phyloP scores from a whole-genome alignment of 2,329 filamentous ascomycete species.

The Trichoderma guizhouense region DNA sequence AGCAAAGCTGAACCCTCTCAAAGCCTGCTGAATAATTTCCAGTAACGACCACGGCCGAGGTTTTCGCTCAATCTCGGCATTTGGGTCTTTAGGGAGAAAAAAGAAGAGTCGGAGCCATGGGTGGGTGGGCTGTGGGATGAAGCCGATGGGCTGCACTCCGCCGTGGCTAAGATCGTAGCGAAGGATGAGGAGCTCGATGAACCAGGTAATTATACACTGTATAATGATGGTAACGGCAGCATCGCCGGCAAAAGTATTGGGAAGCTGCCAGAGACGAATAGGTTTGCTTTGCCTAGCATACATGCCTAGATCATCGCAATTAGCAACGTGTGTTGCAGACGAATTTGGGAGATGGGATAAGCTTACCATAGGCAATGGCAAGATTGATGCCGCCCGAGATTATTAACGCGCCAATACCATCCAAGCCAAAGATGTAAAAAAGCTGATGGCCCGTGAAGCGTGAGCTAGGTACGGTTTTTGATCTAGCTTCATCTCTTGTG shows the following conservation, averaged over 20 bases:
- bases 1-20: background rate
- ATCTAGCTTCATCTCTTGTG: background rate
- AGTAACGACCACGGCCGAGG: background rate
- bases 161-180: background rate
- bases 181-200: slow-evolving; percentile 4
- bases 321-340: background rate
- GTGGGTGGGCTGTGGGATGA: background rate
- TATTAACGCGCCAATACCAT: background rate
- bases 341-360: background rate
- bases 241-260: background rate
- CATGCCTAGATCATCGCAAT: background rate
- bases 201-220: slow-evolving; percentile 12
- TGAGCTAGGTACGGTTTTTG: background rate
- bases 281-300: slow-evolving; percentile 2
- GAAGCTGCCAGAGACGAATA: slow-evolving; percentile 10
- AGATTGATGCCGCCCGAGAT: slow-evolving; percentile 9
- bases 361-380: slow-evolving; percentile 11
- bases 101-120: background rate
- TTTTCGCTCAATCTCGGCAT: background rate
- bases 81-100: background rate
- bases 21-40: background rate
- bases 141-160: background rate
- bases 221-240: slow-evolving; percentile 8
- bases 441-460: background rate
- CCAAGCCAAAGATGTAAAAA: slow-evolving; percentile 10